Evolutionary conservation across 129 eudicot genomes (phyloP).

Genomic region (Saussurea involucrata): DNA sequence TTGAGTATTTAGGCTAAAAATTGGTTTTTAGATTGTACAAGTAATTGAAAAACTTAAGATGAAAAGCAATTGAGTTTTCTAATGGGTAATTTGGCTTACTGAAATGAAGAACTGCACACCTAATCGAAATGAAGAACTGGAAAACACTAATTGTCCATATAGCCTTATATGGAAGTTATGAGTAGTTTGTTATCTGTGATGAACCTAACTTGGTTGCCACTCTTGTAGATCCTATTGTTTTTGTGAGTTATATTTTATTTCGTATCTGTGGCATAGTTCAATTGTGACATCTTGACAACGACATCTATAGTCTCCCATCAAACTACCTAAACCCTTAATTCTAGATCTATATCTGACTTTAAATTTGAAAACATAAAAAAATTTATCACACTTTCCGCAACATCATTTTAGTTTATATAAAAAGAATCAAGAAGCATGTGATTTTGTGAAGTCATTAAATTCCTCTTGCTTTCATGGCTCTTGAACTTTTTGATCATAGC

Average conservation of each 20-base stretch:
- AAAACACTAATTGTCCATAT: background rate
- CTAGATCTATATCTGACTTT: background rate
- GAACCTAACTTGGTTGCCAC: background rate
- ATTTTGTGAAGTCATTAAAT: background rate
- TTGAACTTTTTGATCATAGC: background rate
- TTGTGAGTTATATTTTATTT: background rate
- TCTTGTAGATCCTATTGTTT: background rate
- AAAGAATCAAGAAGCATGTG: background rate
- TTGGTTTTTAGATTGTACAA: background rate
- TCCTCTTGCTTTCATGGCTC: background rate
- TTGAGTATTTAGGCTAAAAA: background rate
- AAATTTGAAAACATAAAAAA: background rate
- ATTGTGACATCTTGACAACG: background rate
- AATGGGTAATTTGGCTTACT: background rate
- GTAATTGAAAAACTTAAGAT: background rate
- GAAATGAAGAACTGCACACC: background rate
- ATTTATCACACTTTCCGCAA: background rate
- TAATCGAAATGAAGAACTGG: background rate
- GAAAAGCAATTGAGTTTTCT: background rate
- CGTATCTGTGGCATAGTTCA: background rate
- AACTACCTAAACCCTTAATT: conserved; percentile 4
- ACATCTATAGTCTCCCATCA: background rate
- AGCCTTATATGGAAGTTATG: background rate
- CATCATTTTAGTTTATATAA: conserved; percentile 4
- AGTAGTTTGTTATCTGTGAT: background rate